Evolutionary conservation across 257 asterid species (phyloP).

Genomic region (Vinca minor): DNA sequence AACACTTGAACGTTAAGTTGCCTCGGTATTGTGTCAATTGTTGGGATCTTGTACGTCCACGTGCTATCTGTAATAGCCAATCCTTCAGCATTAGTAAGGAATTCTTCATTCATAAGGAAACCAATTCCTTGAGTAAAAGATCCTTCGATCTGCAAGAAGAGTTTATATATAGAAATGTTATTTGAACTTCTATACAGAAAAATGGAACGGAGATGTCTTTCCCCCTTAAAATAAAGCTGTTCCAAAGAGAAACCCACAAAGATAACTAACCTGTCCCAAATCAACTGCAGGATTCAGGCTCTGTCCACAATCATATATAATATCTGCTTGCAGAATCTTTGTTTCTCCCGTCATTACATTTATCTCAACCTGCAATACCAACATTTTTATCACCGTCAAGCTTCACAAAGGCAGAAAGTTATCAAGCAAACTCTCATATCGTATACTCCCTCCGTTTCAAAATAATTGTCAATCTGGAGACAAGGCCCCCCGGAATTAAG

Average conservation of each 20-base stretch:
- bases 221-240: too few species aligned
- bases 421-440: neutral
- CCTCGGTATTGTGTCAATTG: conserved; percentile 58
- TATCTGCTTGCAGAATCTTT: conserved; percentile 41
- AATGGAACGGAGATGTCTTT: too few species aligned
- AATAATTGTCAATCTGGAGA: too few species aligned
- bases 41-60: conserved; percentile 77
- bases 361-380: conserved; percentile 48
- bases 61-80: conserved; percentile 41
- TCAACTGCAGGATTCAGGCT: conserved; percentile 75
- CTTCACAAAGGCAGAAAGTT: neutral
- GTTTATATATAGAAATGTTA: neutral
- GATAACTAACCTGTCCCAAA: conserved; percentile 52
- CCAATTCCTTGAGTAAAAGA: conserved; percentile 81
- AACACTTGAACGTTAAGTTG: conserved; percentile 51
- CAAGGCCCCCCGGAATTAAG: too few species aligned
- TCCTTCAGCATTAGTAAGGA: conserved; percentile 45
- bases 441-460: too few species aligned
- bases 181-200: too few species aligned
- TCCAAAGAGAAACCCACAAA: neutral
- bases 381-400: neutral
- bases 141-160: conserved; percentile 55
- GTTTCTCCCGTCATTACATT: conserved; percentile 53
- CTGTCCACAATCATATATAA: conserved; percentile 70
- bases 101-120: conserved; percentile 75